Base-by-base conservation (phyloP, 805 yeast genomes). In the Peterozyma xylosa region DNA sequence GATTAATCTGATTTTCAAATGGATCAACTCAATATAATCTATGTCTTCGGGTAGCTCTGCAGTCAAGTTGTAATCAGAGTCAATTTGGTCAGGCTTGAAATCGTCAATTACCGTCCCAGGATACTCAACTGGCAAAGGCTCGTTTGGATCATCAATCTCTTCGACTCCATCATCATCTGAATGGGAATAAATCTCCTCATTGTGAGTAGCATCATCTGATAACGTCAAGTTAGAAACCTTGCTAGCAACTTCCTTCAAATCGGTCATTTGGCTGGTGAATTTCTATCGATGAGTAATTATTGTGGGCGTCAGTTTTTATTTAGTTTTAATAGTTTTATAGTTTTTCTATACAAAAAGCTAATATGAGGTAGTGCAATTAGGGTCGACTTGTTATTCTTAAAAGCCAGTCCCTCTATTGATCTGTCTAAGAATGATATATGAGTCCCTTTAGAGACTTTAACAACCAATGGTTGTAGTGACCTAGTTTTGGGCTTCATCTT, bases 1-100 rank as follows among this genome's bases (percentile, higher is more conserved):
- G 54, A 88, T 54, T 0, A 84, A 74, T 9, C 67, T 55, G 35
- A 87, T 78, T 61, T 84, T 85, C 57, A 83, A 63, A 56, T 87
- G 95, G 15, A 83, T 68, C 49, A 87, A 63, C 42, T 83, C 88
- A 33, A 86, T 64, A 30, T 70, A 71, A 21, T 73, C 80, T 0
- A 77, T 64, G 50, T 84, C 85, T n/a, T 68, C 66, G 0, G 77
- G 78, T 33, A 72, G 61, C 43, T 73, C 82, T 4, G 62, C 63
- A 0, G 89, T 74, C 42, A 86, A 61, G 43, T 84, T 89, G 7
- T 62, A 68, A 61, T 87, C 96, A 0, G 89, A 80, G 9, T 78
- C 85, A 37, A 84, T 74, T 30, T 64, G 63, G 36, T 83, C 85
- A 0, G 69, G 70, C 41, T 64, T 53, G 1, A 64, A 56, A 50